Conservation (phyloP, 805 yeast genomes). For the Kodamaea leandrae region DNA sequence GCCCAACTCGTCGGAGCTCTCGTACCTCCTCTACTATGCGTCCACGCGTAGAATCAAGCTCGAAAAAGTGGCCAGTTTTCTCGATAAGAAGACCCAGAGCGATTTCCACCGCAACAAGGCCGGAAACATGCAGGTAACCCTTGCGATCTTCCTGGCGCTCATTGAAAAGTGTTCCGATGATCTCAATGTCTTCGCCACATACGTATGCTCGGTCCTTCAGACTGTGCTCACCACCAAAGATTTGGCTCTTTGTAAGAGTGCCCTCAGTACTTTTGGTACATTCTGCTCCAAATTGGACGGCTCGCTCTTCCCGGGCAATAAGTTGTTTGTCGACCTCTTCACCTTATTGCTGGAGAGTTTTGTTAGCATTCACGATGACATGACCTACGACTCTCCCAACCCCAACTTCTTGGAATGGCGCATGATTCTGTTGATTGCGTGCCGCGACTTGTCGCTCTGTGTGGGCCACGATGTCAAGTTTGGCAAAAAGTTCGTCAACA, state of each 20-base stretch:
- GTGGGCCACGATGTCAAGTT: slow-evolving; percentile 32
- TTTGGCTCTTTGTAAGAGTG: slow-evolving; percentile 53
- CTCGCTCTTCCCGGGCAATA: slow-evolving; percentile 64
- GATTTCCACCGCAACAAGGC: slow-evolving; percentile 62
- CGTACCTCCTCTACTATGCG: slow-evolving; percentile 85
- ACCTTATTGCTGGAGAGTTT: slow-evolving; percentile 21
- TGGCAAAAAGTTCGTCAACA: slow-evolving; percentile 27
- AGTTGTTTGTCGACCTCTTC: slow-evolving; percentile 51
- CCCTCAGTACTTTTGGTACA: slow-evolving; percentile 45
- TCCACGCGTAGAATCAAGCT: slow-evolving; percentile 85
- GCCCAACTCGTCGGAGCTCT: slow-evolving; percentile 89
- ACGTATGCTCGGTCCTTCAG: slow-evolving; percentile 59
- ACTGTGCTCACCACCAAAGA: slow-evolving; percentile 57
- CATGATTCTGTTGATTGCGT: slow-evolving; percentile 39
- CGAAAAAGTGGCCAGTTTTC: slow-evolving; percentile 75
- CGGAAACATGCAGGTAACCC: slow-evolving; percentile 83
- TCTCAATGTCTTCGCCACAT: slow-evolving; percentile 74
- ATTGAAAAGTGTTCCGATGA: slow-evolving; percentile 78
- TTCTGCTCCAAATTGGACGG: slow-evolving; percentile 53
- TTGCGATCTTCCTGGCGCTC: slow-evolving; percentile 65
- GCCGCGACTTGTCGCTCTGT: slow-evolving; percentile 38
- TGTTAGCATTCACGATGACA: slow-evolving; percentile 14
- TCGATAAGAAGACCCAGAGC: slow-evolving; percentile 56
- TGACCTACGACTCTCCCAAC: slow-evolving; percentile 12
- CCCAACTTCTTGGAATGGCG: slow-evolving; percentile 47